phyloP scores from a whole-genome alignment of 305 asterid genomes.

The Solanum hybrid region DNA sequence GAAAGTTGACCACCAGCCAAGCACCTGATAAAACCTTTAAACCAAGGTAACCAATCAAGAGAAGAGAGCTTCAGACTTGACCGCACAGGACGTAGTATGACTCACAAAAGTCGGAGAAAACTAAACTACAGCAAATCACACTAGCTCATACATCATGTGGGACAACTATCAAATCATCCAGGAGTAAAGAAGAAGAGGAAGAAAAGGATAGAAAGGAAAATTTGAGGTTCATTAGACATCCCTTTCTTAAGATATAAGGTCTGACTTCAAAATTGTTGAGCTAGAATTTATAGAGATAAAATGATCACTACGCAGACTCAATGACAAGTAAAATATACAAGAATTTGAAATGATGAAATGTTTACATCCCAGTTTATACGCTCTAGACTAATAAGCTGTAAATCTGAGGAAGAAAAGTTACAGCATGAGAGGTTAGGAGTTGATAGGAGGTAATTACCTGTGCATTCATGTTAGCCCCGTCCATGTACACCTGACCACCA shows the following conservation, averaged over 20 bases:
- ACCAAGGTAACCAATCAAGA: neutral
- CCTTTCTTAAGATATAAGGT: neutral
- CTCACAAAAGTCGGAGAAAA: neutral
- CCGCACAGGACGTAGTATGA: neutral
- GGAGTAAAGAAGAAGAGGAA: neutral
- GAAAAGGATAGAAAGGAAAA: neutral
- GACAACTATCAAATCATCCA: neutral
- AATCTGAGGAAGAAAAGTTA: neutral
- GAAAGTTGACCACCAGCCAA: neutral
- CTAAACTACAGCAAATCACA: neutral
- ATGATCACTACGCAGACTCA: neutral
- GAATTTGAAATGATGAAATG: neutral
- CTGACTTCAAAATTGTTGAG: neutral
- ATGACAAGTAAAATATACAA: neutral
- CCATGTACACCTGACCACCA: conserved; percentile 99
- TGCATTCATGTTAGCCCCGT: conserved; percentile 99
- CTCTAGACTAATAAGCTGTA: neutral
- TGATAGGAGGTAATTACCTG: conserved; percentile 35
- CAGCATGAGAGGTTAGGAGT: neutral
- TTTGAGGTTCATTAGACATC: neutral
- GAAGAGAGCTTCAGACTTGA: conserved; percentile 1
- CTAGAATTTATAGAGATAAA: neutral
- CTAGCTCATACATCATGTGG: neutral
- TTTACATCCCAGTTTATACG: neutral
- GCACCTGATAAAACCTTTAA: neutral